Percentiles rank a stretch among this genome's conserved stretches.
Evolutionary conservation across 2,329 filamentous ascomycete species (phyloP).

Genomic region (Claviceps paspali): DNA sequence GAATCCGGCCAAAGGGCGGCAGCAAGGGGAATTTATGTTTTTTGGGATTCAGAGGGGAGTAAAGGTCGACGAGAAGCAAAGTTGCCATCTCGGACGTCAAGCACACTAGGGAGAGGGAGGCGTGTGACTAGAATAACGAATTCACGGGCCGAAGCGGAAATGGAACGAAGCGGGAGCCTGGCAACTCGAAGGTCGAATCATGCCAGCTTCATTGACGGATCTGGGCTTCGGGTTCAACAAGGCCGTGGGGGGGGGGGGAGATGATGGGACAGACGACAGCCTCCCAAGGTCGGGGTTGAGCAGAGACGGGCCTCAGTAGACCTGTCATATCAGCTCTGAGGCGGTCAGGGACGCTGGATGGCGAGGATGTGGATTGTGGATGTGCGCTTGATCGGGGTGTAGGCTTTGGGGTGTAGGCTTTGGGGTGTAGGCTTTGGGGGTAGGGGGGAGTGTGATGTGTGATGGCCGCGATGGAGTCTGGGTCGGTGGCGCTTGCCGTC

Average conservation of each 20-base stretch:
- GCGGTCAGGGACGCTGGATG: constrained; percentile 12
- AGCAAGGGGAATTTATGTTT: constrained; percentile 19
- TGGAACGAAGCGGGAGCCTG: constrained; percentile 9
- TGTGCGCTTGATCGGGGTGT: no score
- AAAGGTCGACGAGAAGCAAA: background rate
- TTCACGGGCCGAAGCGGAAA: constrained; percentile 7
- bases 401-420: no score
- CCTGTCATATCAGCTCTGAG: constrained; percentile 21
- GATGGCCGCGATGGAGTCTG: background rate
- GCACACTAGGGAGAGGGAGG: constrained; percentile 1
- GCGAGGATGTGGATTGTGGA: constrained; percentile 3
- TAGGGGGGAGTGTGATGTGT: background rate
- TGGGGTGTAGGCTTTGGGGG: no score
- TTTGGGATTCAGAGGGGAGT: constrained; percentile 9
- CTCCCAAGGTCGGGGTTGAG: constrained; percentile 9
- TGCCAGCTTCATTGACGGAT: constrained; percentile 7
- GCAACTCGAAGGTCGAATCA: constrained; percentile 7
- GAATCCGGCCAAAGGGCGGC: constrained; percentile 9
- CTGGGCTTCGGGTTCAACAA: constrained; percentile 6
- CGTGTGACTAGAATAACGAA: background rate
- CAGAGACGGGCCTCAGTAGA: constrained; percentile 14
- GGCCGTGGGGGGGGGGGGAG: no score
- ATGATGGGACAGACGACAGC: constrained; percentile 14
- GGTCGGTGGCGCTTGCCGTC: constrained; percentile 5
- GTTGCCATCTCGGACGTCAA: background rate